A percentile compares a stretch with the other conserved stretches of the same genome.
These are phyloP conservation scores for Citrus glauca DNA, from an alignment of 345 rosid species.

Conservation along the genomic window DNA sequence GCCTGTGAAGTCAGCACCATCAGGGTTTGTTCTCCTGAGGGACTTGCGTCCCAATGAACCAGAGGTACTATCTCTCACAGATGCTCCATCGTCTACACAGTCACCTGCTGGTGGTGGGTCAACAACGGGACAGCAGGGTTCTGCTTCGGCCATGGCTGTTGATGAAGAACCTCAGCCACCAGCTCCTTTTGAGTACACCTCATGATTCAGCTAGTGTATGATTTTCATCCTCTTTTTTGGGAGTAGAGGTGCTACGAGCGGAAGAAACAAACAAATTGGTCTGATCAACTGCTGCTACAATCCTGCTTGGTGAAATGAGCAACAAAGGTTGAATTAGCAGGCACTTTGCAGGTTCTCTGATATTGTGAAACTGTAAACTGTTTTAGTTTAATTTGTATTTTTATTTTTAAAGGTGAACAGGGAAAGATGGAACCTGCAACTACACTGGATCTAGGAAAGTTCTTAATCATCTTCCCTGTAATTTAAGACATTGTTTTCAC, in stretches of 20 bases:
- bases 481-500: conserved; percentile 2
- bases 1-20: conserved; percentile 86
- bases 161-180: conserved; percentile 99
- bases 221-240: background rate
- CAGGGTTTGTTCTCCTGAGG: conserved; percentile 93
- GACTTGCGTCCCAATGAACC: conserved; percentile 77
- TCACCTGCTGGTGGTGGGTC: conserved; percentile 56
- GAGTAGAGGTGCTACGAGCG: background rate
- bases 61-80: conserved; percentile 88
- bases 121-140: conserved; percentile 64
- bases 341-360: conserved; percentile 2
- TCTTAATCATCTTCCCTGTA: background rate
- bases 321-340: background rate
- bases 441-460: background rate
- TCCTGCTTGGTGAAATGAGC: background rate
- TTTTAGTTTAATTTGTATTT: background rate
- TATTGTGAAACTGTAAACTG: conserved; percentile 1
- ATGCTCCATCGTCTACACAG: conserved; percentile 68
- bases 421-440: conserved; percentile 5
- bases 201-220: conserved; percentile 20
- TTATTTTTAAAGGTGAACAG: background rate
- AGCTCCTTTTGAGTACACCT: conserved; percentile 79
- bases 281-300: background rate
- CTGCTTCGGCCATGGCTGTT: conserved; percentile 85
- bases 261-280: conserved; percentile 1